Percentiles rank a stretch among this genome's conserved stretches.
Conservation (phyloP, 352 stramenopile genomes). For the Phytophthora boehmeriae region DNA sequence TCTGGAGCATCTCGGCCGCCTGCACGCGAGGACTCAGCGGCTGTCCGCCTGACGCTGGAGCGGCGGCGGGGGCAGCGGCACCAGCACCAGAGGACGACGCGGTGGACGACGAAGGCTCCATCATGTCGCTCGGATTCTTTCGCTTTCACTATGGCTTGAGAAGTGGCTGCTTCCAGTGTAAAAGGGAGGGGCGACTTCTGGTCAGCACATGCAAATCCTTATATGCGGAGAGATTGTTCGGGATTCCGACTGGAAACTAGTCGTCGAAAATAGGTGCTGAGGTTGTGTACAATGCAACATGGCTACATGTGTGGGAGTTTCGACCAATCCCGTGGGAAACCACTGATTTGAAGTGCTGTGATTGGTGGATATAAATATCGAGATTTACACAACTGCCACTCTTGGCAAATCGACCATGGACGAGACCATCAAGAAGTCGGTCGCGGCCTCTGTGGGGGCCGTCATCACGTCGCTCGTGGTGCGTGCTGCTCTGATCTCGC, state of each 20-base stretch:
- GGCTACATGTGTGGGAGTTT: conserved; percentile 24
- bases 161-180: conserved; percentile 5
- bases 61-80: conserved; percentile 2
- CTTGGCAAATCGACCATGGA: conserved; percentile 41
- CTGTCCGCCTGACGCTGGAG: conserved; percentile 3
- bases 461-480: conserved; percentile 76
- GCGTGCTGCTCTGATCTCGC: conserved; percentile 16
- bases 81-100: conserved; percentile 7
- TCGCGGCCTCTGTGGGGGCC: conserved; percentile 64
- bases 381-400: neutral
- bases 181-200: neutral
- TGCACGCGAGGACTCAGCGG: neutral
- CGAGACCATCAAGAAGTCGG: conserved; percentile 69
- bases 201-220: conserved; percentile 1
- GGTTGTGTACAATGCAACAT: conserved; percentile 22
- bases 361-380: conserved; percentile 25
- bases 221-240: conserved; percentile 36
- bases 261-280: conserved; percentile 9
- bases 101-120: conserved; percentile 34
- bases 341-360: neutral
- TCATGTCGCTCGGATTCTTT: conserved; percentile 32
- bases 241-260: neutral
- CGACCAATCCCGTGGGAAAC: conserved; percentile 14
- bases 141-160: conserved; percentile 21
- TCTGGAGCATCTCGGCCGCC: conserved; percentile 25